Conservation (phyloP, 2,329 filamentous ascomycete genomes). For the Xylariaceae sp. region DNA sequence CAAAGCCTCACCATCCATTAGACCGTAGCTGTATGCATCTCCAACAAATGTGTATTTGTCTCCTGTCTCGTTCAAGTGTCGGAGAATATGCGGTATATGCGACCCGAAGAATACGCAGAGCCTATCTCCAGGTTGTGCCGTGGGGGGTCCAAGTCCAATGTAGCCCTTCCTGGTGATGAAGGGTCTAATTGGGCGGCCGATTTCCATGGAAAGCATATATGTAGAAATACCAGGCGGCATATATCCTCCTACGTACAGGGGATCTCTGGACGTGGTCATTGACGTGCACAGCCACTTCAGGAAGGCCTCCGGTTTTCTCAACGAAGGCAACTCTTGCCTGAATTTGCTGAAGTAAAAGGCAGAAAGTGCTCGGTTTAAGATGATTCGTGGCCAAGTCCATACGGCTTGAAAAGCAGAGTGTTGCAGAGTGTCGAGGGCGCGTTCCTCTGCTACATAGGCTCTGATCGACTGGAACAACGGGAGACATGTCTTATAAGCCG, state of each 20-base stretch:
- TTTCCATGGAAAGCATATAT: neutral
- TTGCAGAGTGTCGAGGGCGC: neutral
- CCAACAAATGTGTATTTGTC: neutral
- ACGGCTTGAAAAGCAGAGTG: neutral
- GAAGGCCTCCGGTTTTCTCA: neutral
- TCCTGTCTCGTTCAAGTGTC: neutral
- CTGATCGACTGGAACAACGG: neutral
- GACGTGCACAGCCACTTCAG: neutral
- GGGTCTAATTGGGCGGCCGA: neutral
- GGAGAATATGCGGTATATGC: neutral
- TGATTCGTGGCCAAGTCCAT: neutral
- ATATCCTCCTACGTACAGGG: neutral
- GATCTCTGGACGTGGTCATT: neutral
- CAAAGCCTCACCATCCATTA: neutral
- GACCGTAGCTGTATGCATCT: neutral
- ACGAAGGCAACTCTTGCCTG: neutral
- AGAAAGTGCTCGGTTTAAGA: neutral
- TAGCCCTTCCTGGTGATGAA: neutral
- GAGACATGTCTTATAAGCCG: neutral
- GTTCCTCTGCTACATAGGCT: neutral
- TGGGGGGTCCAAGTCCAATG: neutral
- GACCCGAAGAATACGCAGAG: neutral
- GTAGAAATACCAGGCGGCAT: neutral
- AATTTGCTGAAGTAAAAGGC: neutral
- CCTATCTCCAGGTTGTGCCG: neutral